Evolutionary conservation across 768 basidiomycete species (phyloP).

Genomic region (Lactifluus subvellereus): DNA sequence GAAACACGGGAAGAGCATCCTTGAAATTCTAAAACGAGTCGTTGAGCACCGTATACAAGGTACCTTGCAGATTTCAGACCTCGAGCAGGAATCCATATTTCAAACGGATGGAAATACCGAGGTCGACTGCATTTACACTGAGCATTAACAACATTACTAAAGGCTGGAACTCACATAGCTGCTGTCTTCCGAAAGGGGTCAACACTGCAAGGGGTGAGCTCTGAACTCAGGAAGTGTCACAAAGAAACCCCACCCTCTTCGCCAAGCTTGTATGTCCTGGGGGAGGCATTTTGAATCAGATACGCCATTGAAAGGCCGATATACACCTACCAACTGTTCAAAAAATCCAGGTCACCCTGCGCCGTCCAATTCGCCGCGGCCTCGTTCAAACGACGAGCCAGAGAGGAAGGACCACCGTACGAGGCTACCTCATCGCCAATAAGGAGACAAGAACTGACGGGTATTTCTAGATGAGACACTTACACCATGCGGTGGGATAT

Average conservation of each 20-base stretch:
- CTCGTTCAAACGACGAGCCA: constrained; percentile 51
- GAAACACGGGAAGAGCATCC: constrained; percentile 43
- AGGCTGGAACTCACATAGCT: constrained; percentile 57
- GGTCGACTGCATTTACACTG: constrained; percentile 31
- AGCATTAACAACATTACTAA: background rate
- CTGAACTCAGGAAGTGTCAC: background rate
- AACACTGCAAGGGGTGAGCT: constrained; percentile 44
- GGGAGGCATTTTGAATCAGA: background rate
- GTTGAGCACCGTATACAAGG: constrained; percentile 29
- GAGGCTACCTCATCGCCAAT: constrained; percentile 34
- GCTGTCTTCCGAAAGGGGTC: constrained; percentile 87
- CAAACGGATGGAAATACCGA: constrained; percentile 39
- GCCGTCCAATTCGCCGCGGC: constrained; percentile 57
- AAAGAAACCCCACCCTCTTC: constrained; percentile 54
- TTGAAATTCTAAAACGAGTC: constrained; percentile 33
- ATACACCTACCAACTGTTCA: constrained; percentile 69
- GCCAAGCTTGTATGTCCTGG: constrained; percentile 85
- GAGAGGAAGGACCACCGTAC: constrained; percentile 57
- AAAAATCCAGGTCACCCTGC: constrained; percentile 59
- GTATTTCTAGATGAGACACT: constrained; percentile 26
- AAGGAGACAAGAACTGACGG: constrained; percentile 1
- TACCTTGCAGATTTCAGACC: constrained; percentile 20
- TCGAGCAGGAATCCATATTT: constrained; percentile 41
- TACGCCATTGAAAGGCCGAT: background rate
- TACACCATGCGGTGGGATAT: constrained; percentile 58